Percentiles rank a stretch among this genome's conserved stretches.
phyloP scores from a whole-genome alignment of 1,284 basidiomycete genomes.

The Trametes pubescens region DNA sequence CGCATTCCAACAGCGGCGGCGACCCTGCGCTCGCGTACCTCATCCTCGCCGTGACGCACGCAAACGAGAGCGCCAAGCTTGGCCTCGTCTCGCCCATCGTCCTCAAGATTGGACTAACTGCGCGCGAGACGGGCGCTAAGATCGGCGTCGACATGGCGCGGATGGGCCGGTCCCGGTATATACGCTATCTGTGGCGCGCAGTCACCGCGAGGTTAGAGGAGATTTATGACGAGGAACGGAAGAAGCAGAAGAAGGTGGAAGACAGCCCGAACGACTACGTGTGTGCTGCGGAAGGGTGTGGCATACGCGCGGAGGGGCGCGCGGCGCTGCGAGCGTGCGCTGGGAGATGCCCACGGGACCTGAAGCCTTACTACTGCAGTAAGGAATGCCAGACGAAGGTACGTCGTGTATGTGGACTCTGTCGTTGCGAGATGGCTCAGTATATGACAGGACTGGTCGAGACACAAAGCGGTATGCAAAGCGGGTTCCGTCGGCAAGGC shows the following conservation, averaged over 20 bases:
- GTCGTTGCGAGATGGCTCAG: background rate
- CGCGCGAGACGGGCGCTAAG: conserved; percentile 17
- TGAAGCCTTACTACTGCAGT: conserved; percentile 20
- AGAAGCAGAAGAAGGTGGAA: conserved; percentile 1
- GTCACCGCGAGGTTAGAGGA: conserved; percentile 12
- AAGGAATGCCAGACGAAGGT: conserved; percentile 21
- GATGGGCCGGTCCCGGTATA: conserved; percentile 9
- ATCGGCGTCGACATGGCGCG: conserved; percentile 12
- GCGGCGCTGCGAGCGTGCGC: conserved; percentile 14
- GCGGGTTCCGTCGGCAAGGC: conserved; percentile 7
- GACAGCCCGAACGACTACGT: conserved; percentile 5
- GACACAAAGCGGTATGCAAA: conserved; percentile 21
- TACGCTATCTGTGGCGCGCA: conserved; percentile 21
- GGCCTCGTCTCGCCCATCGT: conserved; percentile 18
- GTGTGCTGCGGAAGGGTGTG: conserved; percentile 22
- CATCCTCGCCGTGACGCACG: conserved; percentile 9
- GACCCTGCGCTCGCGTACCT: conserved; percentile 17
- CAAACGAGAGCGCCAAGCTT: conserved; percentile 24
- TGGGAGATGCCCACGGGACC: conserved; percentile 15
- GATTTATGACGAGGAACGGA: conserved; percentile 16
- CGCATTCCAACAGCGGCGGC: background rate
- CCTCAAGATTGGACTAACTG: conserved; percentile 13
- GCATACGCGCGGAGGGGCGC: conserved; percentile 9
- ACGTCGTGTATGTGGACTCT: background rate
- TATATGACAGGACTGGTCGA: conserved; percentile 13